Evolutionary conservation across 306 rosid species (phyloP).

Genomic region (Inga oerstediana): DNA sequence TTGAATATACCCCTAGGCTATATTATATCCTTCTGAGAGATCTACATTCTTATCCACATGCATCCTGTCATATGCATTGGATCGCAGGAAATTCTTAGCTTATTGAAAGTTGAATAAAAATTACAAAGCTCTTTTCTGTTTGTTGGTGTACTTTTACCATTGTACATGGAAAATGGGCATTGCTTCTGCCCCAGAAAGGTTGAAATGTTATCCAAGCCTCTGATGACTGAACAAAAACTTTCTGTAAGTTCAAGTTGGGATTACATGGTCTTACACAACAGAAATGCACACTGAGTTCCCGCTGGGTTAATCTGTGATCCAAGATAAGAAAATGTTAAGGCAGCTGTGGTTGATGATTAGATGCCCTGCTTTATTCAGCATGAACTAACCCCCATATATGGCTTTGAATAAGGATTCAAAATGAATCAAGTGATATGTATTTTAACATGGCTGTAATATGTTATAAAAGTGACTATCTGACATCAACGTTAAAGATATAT

Average conservation of each 20-base stretch:
- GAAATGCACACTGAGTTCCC: conserved; percentile 1
- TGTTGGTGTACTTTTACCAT: conserved; percentile 9
- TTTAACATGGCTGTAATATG: neutral
- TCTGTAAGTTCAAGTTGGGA: neutral
- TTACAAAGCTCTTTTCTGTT: neutral
- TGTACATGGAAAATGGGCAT: conserved; percentile 8
- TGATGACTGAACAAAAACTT: conserved; percentile 9
- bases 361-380: conserved; percentile 19
- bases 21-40: neutral
- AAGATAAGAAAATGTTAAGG: neutral
- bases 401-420: neutral
- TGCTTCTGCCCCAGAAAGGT: conserved; percentile 1
- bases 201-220: neutral
- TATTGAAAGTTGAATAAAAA: neutral
- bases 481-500: neutral
- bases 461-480: neutral
- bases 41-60: neutral
- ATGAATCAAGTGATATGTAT: neutral
- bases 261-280: neutral
- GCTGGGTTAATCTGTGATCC: conserved; percentile 15
- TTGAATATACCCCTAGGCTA: neutral
- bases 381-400: neutral
- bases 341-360: neutral
- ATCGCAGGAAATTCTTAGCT: neutral
- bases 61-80: neutral